Evolutionary conservation across 306 rosid species (phyloP).

Genomic region (Geum urbanum): DNA sequence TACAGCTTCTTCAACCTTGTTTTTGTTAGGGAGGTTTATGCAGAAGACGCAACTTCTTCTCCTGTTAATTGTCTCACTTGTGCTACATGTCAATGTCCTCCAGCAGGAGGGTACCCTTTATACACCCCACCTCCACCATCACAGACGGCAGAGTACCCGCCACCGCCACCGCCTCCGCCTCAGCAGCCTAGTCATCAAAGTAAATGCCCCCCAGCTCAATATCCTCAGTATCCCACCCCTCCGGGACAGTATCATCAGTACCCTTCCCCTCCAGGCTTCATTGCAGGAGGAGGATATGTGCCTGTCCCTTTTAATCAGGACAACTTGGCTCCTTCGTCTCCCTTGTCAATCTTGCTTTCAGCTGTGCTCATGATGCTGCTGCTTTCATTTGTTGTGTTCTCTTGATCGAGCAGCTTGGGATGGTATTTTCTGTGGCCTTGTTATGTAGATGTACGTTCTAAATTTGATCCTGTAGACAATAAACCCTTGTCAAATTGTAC

Average conservation of each 20-base stretch:
- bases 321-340: conserved; percentile 5
- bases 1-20: conserved; percentile 13
- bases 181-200: conserved; percentile 1
- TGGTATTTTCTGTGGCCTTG: not conserved
- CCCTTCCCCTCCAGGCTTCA: conserved; percentile 17
- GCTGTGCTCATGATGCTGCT: conserved; percentile 7
- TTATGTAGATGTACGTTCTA: not conserved
- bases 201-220: conserved; percentile 30
- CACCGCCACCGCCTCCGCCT: conserved; percentile 7
- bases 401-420: conserved; percentile 2
- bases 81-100: conserved; percentile 23
- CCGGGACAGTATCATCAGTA: conserved; percentile 6
- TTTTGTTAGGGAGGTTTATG: not conserved
- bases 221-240: conserved; percentile 10
- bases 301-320: conserved; percentile 18
- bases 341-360: conserved; percentile 7
- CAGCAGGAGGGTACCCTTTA: conserved; percentile 15
- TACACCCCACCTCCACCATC: conserved; percentile 21
- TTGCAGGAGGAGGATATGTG: conserved; percentile 21
- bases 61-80: conserved; percentile 18
- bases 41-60: conserved; percentile 12
- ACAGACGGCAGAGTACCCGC: not conserved
- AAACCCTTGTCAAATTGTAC: not conserved
- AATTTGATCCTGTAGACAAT: conserved; percentile 12
- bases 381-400: conserved; percentile 5